Percentiles rank a stretch among this genome's conserved stretches.
These are phyloP conservation scores for Lecanicillium sp. DNA, from an alignment of 2,329 filamentous ascomycete species.

Conservation along the genomic window DNA sequence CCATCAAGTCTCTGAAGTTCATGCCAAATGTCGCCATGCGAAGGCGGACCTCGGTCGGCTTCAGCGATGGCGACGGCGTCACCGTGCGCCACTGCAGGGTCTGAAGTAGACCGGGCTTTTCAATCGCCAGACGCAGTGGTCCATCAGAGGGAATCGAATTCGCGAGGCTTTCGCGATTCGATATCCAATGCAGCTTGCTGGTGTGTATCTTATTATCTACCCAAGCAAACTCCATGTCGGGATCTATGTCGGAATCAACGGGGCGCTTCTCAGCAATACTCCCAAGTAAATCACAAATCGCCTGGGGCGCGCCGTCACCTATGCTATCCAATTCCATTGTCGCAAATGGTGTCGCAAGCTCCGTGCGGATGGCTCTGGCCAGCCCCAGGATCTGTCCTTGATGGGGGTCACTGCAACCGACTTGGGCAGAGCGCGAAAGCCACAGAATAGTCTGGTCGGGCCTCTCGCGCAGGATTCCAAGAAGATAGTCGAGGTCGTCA, in stretches of 20 bases:
- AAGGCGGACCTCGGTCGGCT: too few relatives aligned
- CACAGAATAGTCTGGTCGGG: constrained; percentile 21
- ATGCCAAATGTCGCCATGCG: too few relatives aligned
- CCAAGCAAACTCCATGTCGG: constrained; percentile 13
- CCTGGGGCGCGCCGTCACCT: too few relatives aligned
- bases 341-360: constrained; percentile 18
- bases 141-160: too few relatives aligned
- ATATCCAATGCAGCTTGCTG: constrained; percentile 17
- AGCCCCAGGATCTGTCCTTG: constrained; percentile 21
- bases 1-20: too few relatives aligned
- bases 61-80: too few relatives aligned
- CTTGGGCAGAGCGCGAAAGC: constrained; percentile 21
- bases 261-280: constrained; percentile 13
- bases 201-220: constrained; percentile 24
- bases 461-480: constrained; percentile 2
- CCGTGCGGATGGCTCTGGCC: constrained; percentile 20
- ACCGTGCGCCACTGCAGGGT: too few relatives aligned
- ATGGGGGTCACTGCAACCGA: constrained; percentile 17
- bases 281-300: constrained; percentile 1
- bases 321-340: constrained; percentile 21
- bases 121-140: too few relatives aligned
- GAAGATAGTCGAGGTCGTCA: constrained; percentile 10
- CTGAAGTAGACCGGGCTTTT: too few relatives aligned
- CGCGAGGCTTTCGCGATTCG: too few relatives aligned
- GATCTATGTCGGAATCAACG: constrained; percentile 13